Evolutionary conservation across 257 asterid genomes (phyloP), one percentile per base, ranked within the genome.

Genomic region (Lycium barbarum): DNA sequence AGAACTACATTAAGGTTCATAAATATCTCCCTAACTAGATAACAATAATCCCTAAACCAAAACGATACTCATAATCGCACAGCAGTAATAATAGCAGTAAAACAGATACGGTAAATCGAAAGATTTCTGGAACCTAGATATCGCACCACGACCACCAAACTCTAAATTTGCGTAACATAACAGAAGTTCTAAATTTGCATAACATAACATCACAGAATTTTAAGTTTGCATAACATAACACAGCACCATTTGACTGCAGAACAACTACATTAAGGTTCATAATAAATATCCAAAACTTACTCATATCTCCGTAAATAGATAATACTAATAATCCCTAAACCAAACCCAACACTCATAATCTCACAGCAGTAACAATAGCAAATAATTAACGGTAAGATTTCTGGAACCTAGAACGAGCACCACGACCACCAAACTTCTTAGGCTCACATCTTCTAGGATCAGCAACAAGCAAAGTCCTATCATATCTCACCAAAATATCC

Each of bases 381-480:
- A 67, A 17, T 36, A 20, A 7, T 33, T 17, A 78, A 78, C 82
- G 82, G 47, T 78, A 78, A 78, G 82, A 78, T 78, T 78, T 78
- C 82, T 78, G 82, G 82, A 78, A 78, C 63, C 82, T 51, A 53
- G 82, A 55, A 26, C 82, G 82, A 78, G 82, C 82, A 78, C 82
- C 81, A 76, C 82, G 82, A 26, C 82, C 82, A 78, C 82, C 82
- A 78, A 78, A 78, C 49, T 78, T 78, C 82, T 78, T 78, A 14
- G 82, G 82, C 26, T 78, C 82, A 26, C 82, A 78, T 14, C 82
- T n/a, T 78, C 82, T 78, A 9, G 82, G 82, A 78, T 78, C 82
- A 78, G 82, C 82, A 78, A 78, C 82, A 53, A 78, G 82, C 49
- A 78, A 53, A 26, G 82, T 78, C 65, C 82, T 78, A 2, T 78